Base-by-base conservation (phyloP, 2,329 filamentous ascomycete genomes). In the Claviceps lovelessii region DNA sequence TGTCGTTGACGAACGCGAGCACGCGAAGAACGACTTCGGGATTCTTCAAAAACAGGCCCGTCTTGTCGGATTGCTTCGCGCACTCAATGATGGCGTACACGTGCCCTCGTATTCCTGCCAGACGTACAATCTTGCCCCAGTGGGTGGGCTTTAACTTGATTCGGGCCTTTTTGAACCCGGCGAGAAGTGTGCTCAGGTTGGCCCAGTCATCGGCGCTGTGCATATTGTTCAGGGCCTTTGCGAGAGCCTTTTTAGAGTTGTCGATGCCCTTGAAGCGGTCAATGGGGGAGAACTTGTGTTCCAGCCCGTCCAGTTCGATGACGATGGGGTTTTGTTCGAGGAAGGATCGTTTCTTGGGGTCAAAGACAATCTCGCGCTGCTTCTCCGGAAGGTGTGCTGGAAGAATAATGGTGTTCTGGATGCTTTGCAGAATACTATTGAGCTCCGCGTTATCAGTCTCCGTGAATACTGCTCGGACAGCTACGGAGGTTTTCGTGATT, bases 341-440 rank as follows among this genome's bases (percentile, higher is more conserved):
- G 56, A 67, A 67, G 58, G 73, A 68, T 59, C 72, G 68, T 65
- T 74, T 70, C 58, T 72, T 73, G 15, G 63, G 58, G 56, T 72
- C 69, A 68, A 74, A 76, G 60, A 86, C 67, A 56, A 77, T 72
- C 60, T 76, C 71, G 61, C 73, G 76, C 68, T 85, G 77, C 52
- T 69, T 67, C 33, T 64, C 55, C 28, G 75, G 72, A 33, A 87
- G 77, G 63, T 81, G 78, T 37, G 74, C 68, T n/a, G 82, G 82
- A 46, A 86, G 68, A 64, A 86, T 77, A 65, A 83, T 74, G 60
- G 77, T 77, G 49, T 74, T 68, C 59, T 82, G 79, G 63, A 85
- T 74, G 28, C 62, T 67, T 45, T 67, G 64, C 57, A 86, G 76
- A 37, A 75, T 62, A 13, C 65, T 56, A 64, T 84, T 76, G 57